phyloP scores from a whole-genome alignment of 306 rosid species.

The Prunus padus region DNA sequence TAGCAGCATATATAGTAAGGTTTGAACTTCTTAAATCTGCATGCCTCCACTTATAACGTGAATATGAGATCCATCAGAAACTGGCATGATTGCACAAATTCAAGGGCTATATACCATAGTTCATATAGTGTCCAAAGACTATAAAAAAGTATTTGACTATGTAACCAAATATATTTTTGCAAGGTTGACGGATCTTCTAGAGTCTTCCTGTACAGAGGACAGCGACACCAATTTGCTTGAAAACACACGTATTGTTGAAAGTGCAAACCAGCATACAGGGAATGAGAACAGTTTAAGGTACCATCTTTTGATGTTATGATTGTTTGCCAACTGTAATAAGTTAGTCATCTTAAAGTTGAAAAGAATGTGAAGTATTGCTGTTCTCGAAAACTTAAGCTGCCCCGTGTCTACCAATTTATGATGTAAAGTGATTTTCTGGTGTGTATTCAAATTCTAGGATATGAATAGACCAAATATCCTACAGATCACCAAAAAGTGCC shows the following conservation, averaged over 20 bases:
- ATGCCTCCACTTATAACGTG: slow-evolving; percentile 21
- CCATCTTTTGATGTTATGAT: slow-evolving; percentile 15
- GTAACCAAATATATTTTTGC: slow-evolving; percentile 23
- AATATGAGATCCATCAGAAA: neutral
- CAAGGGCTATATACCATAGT: neutral
- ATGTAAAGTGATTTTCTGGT: neutral
- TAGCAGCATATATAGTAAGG: neutral
- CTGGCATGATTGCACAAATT: neutral
- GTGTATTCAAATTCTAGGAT: neutral
- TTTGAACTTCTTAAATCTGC: slow-evolving; percentile 13
- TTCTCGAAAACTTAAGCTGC: neutral
- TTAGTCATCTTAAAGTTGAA: neutral
- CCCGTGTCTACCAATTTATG: neutral
- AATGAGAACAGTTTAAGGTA: slow-evolving; percentile 40
- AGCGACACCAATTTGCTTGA: slow-evolving; percentile 57
- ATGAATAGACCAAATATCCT: neutral
- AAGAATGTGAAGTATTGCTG: neutral
- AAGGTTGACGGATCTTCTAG: slow-evolving; percentile 77
- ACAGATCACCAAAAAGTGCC: no score
- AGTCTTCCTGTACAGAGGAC: slow-evolving; percentile 65
- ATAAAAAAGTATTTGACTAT: neutral
- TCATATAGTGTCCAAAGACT: neutral
- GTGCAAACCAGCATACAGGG: slow-evolving; percentile 25
- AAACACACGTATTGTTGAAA: slow-evolving; percentile 39
- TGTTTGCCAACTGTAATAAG: neutral